Base-by-base conservation (phyloP, 176 grass and related monocot genomes). In the Avena insularis region DNA sequence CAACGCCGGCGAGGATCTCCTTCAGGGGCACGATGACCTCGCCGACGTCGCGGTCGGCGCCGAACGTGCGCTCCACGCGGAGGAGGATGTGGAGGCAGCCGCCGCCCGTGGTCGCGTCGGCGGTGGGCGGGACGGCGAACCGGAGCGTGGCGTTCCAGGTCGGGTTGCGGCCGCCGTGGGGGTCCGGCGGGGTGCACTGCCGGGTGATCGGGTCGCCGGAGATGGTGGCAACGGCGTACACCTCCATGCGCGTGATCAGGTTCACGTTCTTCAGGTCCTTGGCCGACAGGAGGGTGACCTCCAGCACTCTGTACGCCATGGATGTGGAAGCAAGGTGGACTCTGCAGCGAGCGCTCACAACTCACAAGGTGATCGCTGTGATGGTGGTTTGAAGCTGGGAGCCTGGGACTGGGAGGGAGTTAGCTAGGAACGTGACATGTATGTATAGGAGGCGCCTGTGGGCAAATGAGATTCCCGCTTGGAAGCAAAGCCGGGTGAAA, bases 1-100 rank as follows among this genome's bases (percentile, higher is more conserved):
- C 59, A 25, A 31, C 40, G 47, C 70, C 85, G 54, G 83, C 56
- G 54, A 90, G 53, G 60, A 94, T 75, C 43, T 94, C 90, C 8
- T 69, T 6, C 1, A 94, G 83, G 51, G 90, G 93, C 21, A 92
- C 51, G 85, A 76, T 85, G 87, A 94, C 88, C 85, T 90, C 90
- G 45, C 95, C 95, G 60, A 98, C 84, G 55, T 98, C 87, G 40
- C 91, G 90, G 90, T 98, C 93, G 65, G 90, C 86, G 69, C 91
- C 91, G 57, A 91, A 63, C 25, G 77, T 25, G 81, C 91, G 91
- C 71, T 95, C 86, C 11, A 91, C 57, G 75, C 95, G 95, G 71
- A 98, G 87, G 58, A 93, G 72, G 36, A 98, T 74, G 84, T 90
- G 87, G 33, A 98, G 87, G 80, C 78, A 90, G 12, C 56, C 71